Evolutionary conservation across 2,329 filamentous ascomycete species (phyloP), one percentile per base, ranked within the genome.

Genomic region (Ceratocystis albifundus): DNA sequence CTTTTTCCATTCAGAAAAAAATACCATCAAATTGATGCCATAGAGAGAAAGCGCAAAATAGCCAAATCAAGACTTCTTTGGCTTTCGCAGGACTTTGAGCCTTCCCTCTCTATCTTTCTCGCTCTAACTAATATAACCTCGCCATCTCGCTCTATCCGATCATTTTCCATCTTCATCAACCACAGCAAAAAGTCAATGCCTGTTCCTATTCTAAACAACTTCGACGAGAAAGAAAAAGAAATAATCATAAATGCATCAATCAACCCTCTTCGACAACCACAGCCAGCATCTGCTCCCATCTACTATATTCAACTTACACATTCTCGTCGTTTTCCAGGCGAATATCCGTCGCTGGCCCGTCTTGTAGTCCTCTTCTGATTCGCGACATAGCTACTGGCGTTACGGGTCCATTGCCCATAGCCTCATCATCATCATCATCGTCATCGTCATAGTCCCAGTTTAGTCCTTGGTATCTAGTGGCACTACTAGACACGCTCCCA

Each of bases 361-460:
- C 57, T n/a, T 65, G 61, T 20, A 65, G 41, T 17, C 62, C 67
- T 15, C 41, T 20, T 10, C 44, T 46, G 12, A 32, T 12, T 59
- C 57, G 55, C 12, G 57, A 41, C 30, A 62, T 3, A 45, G 65
- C 64, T 20, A 64, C 50, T 53, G 59, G 65, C 48, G 32, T 61
- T 28, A 17, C 65, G 20, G 71, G 48, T 15, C 70, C 65, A 41
- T 66, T 66, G 15, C 69, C 66, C 44, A 6, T 62, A n/a, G 61
- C 50, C 66, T 61, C 66, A 32, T 32, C 62, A 25, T 61, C 66
- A 32, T 32, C 62, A 25, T 22, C 48, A 50, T 30, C 45, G 20
- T 32, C 45, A 12, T 32, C 75, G 20, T 64, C 64, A 64, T 69
- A 66, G 61, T 68, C 62, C 20, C 62, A 67, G 41, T 22, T 20